Conservation (phyloP, 1,284 basidiomycete species). For the Xerocomus minutiporus region DNA sequence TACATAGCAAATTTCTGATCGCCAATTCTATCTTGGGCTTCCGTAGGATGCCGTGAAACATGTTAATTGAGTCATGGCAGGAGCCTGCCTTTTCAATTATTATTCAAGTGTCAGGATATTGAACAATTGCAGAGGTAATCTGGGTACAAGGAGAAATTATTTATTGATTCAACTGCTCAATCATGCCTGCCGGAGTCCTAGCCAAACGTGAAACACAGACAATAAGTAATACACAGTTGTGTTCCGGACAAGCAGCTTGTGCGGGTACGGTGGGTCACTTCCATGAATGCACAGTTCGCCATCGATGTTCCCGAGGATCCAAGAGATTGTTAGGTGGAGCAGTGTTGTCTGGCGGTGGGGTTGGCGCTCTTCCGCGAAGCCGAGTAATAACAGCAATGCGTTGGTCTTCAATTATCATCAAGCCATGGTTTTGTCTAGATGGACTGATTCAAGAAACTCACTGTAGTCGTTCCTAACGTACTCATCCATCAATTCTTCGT, state of each 20-base stretch:
- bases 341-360: constrained; percentile 32
- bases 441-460: constrained; percentile 31
- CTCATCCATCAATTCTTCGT: constrained; percentile 64
- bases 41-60: too few relatives aligned
- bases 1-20: too few relatives aligned
- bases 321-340: constrained; percentile 9
- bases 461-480: constrained; percentile 61
- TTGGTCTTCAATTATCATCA: constrained; percentile 36
- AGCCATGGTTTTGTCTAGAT: not conserved
- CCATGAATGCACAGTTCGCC: constrained; percentile 40
- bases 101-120: not conserved
- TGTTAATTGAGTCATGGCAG: too few relatives aligned
- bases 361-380: constrained; percentile 40
- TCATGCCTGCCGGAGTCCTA: not conserved
- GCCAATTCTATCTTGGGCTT: too few relatives aligned
- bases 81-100: too few relatives aligned
- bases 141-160: not conserved
- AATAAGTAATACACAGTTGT: constrained; percentile 11
- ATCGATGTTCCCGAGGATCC: constrained; percentile 33
- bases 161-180: not conserved
- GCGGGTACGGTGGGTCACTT: constrained; percentile 19
- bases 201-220: not conserved
- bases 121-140: not conserved
- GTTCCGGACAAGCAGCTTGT: not conserved
- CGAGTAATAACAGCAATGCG: constrained; percentile 46